Evolutionary conservation across 2,329 filamentous ascomycete species (phyloP), one percentile per base, ranked within the genome.

Genomic region (Zasmidium angulare): DNA sequence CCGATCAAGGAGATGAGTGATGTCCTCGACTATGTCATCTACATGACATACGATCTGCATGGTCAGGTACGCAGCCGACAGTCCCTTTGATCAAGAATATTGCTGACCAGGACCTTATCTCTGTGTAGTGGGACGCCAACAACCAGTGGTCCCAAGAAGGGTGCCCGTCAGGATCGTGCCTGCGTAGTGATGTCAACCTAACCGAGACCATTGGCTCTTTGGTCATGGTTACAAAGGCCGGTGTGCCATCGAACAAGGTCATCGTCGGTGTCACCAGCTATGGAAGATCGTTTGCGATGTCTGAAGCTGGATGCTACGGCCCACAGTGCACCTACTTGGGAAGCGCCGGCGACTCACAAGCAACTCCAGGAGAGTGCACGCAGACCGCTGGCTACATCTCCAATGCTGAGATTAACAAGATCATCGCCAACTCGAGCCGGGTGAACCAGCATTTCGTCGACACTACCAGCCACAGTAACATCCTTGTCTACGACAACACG

Each of bases 241-340:
- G 63, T 29, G 61, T 65, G 1, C 61, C 59, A 3, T 20, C 51
- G 3, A 60, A 63, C 51, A 55, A 69, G 76, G 23, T 79, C 77
- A 60, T 46, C 65, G 47, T 78, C 73, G 0, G 75, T 74, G 57
- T 76, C 70, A 0, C 59, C 59, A 14, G 59, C 72, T 14, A 66
- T 76, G 7, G 63, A 66, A 24, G 77, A 75, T 71, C 69, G 77
- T 53, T 79, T 75, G 74, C 76, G 10, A 74, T 78, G 62, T 66
- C 69, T 22, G 46, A 50, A 24, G 40, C 60, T 2, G 56, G 53
- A 19, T 76, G 75, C 57, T 56, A 31, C 11, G 64, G 60, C 1
- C 62, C 63, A 2, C 61, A 55, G 22, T 74, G 71, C 58, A 66
- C 57, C n/a, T 74, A 64, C 53, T 10, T 24, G 4, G 46, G 46